Conservation (phyloP, 306 rosid species). For the Arachis hypogaea region DNA sequence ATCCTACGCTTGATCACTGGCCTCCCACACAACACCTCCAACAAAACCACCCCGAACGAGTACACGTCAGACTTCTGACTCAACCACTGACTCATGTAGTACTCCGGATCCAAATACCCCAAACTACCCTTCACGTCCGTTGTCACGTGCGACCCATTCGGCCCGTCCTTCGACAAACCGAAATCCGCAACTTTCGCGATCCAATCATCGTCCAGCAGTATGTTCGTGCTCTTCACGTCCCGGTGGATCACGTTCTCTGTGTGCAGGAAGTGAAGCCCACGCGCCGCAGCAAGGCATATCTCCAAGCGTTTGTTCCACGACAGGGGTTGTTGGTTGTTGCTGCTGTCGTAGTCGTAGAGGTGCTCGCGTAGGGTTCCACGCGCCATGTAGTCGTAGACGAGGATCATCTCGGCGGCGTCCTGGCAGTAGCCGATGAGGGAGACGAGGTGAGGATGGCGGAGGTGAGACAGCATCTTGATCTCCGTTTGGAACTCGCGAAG, state of each 20-base stretch:
- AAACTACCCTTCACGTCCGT: constrained; percentile 42
- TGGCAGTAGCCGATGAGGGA: constrained; percentile 49
- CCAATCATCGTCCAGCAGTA: constrained; percentile 45
- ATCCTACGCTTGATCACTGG: constrained; percentile 10
- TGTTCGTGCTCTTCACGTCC: constrained; percentile 59
- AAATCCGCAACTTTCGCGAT: constrained; percentile 56
- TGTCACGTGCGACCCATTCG: constrained; percentile 40
- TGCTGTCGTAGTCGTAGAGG: constrained; percentile 21
- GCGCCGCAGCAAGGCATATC: constrained; percentile 45
- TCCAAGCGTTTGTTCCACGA: constrained; percentile 50
- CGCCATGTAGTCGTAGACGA: constrained; percentile 54
- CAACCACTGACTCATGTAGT: constrained; percentile 37
- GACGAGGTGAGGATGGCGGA: constrained; percentile 47
- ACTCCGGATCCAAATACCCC: constrained; percentile 50
- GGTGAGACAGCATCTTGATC: constrained; percentile 44
- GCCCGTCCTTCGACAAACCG: constrained; percentile 50
- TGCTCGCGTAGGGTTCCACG: constrained; percentile 52
- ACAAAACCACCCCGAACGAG: constrained; percentile 60
- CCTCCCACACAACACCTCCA: constrained; percentile 55
- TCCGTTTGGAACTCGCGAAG: constrained; percentile 42
- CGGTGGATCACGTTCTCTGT: constrained; percentile 54
- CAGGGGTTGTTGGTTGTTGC: not conserved
- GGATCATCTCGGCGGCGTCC: constrained; percentile 45
- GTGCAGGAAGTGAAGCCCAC: constrained; percentile 53
- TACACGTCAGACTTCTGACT: constrained; percentile 63